Base-by-base conservation (phyloP, 257 asterid species). In the Lycium ferocissimum region DNA sequence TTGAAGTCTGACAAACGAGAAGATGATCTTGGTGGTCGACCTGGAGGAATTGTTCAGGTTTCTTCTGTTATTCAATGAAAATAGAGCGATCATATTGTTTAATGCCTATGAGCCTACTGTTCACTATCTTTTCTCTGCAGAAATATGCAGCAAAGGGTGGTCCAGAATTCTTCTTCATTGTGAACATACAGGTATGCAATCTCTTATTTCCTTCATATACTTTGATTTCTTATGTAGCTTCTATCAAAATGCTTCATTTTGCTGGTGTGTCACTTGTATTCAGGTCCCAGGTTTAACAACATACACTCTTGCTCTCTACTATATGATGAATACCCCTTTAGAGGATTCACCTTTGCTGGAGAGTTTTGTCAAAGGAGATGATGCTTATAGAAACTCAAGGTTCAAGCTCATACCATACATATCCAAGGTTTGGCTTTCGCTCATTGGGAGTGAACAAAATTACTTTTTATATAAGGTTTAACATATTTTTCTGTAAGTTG, bases 341-440 rank as follows among this genome's bases (percentile, higher is more conserved):
- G 94, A 97, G 92, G 97, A 93, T 83, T 78, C 97, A 87, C 98
- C 98, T 26, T 89, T 95, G 91, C 96, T 97, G 14, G 95, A 97
- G 91, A 93, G 96, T 88, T 97, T 97, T 84, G 91, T 97, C 90
- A 91, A 93, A 59, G 99, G 98, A 56, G 99, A 97, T 79, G 98
- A 97, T 92, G 94, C 98, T 81, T 95, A 88, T 84, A 89, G 99
- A 90, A 95, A 97, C 91, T 93, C 99, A 2, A 94, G 98, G 96
- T 97, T 97, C 95, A 97, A 97, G 87, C 99, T 97, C 89, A 97
- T 97, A 87, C 99, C 99, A 66, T 97, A 94, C 86, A 95, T 97
- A 86, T 97, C 99, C 5, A 91, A 92, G 98, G 99, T 96, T 85
- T 67, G 93, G 69, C n/a, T 45, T 49, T 45, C 10, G 49, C 65